Conservation (phyloP, 1,284 basidiomycete genomes). For the Ganoderma multipileum region DNA sequence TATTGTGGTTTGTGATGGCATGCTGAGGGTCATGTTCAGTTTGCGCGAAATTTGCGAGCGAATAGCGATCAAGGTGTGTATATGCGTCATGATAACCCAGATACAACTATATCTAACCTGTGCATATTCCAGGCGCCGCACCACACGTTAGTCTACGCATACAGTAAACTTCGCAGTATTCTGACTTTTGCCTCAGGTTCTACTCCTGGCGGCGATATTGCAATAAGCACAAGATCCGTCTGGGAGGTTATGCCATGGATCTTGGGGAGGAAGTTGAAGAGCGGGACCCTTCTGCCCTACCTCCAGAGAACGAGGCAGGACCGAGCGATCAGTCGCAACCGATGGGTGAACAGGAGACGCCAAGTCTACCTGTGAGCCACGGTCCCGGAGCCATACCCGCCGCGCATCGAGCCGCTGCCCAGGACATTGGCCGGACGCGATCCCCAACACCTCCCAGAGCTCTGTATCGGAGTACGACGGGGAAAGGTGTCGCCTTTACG, state of each 20-base stretch:
- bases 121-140: conserved; percentile 68
- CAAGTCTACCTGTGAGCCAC: conserved; percentile 16
- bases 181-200: conserved; percentile 54
- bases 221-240: conserved; percentile 85
- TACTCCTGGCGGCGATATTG: conserved; percentile 88
- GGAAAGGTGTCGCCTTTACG: conserved; percentile 86
- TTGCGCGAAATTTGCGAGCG: conserved; percentile 84
- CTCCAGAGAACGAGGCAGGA: conserved; percentile 16
- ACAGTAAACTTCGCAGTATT: conserved; percentile 11
- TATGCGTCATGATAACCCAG: background rate
- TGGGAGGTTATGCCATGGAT: conserved; percentile 82
- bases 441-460: conserved; percentile 81
- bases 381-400: conserved; percentile 53
- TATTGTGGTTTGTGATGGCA: background rate
- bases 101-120: conserved; percentile 9
- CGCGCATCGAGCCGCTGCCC: conserved; percentile 51
- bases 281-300: background rate
- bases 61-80: conserved; percentile 74
- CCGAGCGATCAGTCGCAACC: conserved; percentile 12
- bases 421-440: conserved; percentile 54
- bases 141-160: conserved; percentile 66
- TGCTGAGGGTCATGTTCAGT: conserved; percentile 43
- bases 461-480: conserved; percentile 80
- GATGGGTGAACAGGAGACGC: conserved; percentile 39
- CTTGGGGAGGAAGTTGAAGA: conserved; percentile 44